Base-by-base conservation (phyloP, 805 yeast species). In the Kuraishia cidri region DNA sequence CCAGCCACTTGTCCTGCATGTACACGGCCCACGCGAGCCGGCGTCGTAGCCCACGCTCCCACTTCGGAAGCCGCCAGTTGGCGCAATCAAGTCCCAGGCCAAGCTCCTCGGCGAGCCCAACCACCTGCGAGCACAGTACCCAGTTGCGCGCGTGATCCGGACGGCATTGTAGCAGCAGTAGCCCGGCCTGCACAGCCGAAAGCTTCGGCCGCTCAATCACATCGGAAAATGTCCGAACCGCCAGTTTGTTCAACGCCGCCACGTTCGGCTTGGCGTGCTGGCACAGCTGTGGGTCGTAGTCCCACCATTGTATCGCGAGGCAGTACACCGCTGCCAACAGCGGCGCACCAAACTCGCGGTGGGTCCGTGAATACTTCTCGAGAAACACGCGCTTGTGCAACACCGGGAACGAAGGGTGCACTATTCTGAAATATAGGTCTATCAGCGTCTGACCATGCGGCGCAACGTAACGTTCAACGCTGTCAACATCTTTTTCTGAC, bases 11-110 rank as follows among this genome's bases (percentile, higher is more conserved):
- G 48, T 87, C 96, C 53, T 87, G 94, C 32, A 82, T 64, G 65
- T 75, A 90, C 2, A 87, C 92, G 0, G 97, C 97, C 97, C 98
- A 90, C 1, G 97, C 95, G 31, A 90, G 58, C 37, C 97, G 65
- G 44, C 85, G 72, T 33, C 98, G 66, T 31, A 90, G 58, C 5
- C 94, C 94, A 32, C 94, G 66, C 50, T 90, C 98, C 97, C 97
- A 92, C 45, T 80, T 79, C 0, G 97, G 97, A 23, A 90, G 58
- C 46, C 82, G 78, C 98, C 98, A 90, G 41, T 70, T 72, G 36
- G 80, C 76, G 47, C 97, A 88, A 48, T 88, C 90, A n/a, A 85
- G 64, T 0, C 95, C 95, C 8, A 90, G 61, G 0, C 97, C 97
- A 12, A 90, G 61, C 44, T 90, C 95, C 54, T 90, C 96, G 1